Evolutionary conservation across 257 asterid genomes (phyloP), one percentile per base, ranked within the genome.

Genomic region (Perilla frutescens): DNA sequence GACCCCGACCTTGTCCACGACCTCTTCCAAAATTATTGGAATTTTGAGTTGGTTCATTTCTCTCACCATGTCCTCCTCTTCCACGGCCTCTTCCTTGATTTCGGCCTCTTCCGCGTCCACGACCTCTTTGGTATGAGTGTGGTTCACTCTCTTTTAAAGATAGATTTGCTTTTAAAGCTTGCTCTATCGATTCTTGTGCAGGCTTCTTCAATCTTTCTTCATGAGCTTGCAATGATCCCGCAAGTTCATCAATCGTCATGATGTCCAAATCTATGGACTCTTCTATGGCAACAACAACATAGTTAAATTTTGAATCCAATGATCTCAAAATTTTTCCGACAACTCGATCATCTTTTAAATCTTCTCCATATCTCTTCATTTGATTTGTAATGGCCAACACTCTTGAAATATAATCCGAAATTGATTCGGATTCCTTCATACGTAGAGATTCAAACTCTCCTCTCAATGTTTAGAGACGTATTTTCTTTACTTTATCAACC

Each of bases 161-260:
- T 0, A 60, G 14, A 3, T 50, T 70, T 57, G 67, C 47, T n/a
- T 57, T 15, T 43, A 70, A 56, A 41, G 11, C 67, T 47, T 62
- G 41, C 2, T 48, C 62, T 0, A 48, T 3, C 14, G 11, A 39
- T 62, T 62, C 71, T 73, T 50, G 60, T 3, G 6, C 15, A 8
- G 9, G 7, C 11, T 15, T 62, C 54, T 14, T 8, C 44, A 73
- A 26, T 51, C 70, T 49, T 8, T 72, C 51, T 72, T 71, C 70
- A 72, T 72, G 76, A 36, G 53, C 62, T 72, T 72, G 61, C 45
- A 72, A 60, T 1, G 62, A 72, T 9, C 62, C 31, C 0, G 7
- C 8, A 15, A 59, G 61, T 11, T 71, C 51, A 45, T 71, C 69
- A 31, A 71, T 1, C 2, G 15, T 13, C 77, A 50, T 61, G n/a